phyloP scores from a whole-genome alignment of 176 grass and related monocot species.

The Alloteropsis semialata region DNA sequence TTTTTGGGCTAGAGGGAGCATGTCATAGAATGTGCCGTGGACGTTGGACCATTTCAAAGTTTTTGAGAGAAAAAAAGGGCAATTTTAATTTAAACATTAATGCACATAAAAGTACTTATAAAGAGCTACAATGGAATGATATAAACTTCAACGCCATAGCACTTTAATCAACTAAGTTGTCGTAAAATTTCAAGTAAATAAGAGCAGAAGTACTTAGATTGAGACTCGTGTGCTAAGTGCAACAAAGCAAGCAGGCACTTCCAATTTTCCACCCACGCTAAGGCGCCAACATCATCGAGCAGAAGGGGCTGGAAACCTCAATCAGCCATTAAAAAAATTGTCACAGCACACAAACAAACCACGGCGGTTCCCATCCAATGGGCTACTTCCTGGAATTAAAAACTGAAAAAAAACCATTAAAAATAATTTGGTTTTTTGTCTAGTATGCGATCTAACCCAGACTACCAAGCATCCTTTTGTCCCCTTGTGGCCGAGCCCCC shows the following conservation, averaged over 20 bases:
- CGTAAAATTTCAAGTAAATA: not conserved
- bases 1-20: too few relatives aligned
- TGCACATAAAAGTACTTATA: too few relatives aligned
- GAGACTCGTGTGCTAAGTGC: not conserved
- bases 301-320: slow-evolving; percentile 37
- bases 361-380: slow-evolving; percentile 42
- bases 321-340: slow-evolving; percentile 20
- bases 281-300: not conserved
- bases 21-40: not conserved
- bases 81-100: not conserved
- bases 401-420: slow-evolving; percentile 2
- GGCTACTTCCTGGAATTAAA: slow-evolving; percentile 18
- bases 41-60: not conserved
- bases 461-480: slow-evolving; percentile 65
- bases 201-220: not conserved
- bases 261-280: not conserved
- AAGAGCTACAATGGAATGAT: not conserved
- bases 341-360: slow-evolving; percentile 23
- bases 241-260: not conserved
- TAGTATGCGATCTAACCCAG: slow-evolving; percentile 35
- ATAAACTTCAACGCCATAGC: too few relatives aligned
- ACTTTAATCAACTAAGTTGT: too few relatives aligned
- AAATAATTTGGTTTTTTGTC: not conserved
- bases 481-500: slow-evolving; percentile 27
- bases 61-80: not conserved